Evolutionary conservation across 352 stramenopile species (phyloP), one percentile per base, ranked within the genome.

Genomic region (Pythium periplocum): DNA sequence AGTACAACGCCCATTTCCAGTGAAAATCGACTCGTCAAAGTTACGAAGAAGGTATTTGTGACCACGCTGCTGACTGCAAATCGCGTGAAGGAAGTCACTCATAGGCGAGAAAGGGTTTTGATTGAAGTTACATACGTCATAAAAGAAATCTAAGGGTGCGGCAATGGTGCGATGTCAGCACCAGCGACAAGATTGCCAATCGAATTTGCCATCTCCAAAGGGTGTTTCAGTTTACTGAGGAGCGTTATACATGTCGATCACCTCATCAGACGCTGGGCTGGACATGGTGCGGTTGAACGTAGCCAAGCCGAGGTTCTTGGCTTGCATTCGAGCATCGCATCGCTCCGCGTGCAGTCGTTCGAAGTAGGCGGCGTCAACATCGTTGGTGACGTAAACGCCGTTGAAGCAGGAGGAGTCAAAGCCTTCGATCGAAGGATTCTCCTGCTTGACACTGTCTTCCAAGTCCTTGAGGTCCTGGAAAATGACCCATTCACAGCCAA

Each of bases 361-460:
- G 43, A 95, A 91, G 72, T 95, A 95, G 31, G 64, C 75, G 38
- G 93, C 75, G 57, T 86, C 69, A 6, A 97, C 81, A 51, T 98
- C 90, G 7, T 88, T 88, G 44, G 96, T 99, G 36, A 99, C 91
- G 73, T 99, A 99, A 34, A 82, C 58, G 52, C 96, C 96, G 69
- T 95, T 90, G 67, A 99, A 99, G 75, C 95, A 98, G 53, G 93
- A 98, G 45, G 90, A 97, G 66, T 99, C 97, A 62, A 98, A 99
- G 37, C 59, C 53, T 17, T 75, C 53, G 5, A 97, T 64, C 30
- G 37, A 54, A 47, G 71, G 52, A 62, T 90, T 94, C 60, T 96
- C 83, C 61, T 78, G 71, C 37, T 72, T 78, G 53, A 86, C 74
- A 26, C 69, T 95, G 68, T 83, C 88, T 63, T 98, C 90, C 32